These are phyloP conservation scores for Saturnispora sanitii DNA, from an alignment of 805 yeast genomes.

Conservation along the genomic window DNA sequence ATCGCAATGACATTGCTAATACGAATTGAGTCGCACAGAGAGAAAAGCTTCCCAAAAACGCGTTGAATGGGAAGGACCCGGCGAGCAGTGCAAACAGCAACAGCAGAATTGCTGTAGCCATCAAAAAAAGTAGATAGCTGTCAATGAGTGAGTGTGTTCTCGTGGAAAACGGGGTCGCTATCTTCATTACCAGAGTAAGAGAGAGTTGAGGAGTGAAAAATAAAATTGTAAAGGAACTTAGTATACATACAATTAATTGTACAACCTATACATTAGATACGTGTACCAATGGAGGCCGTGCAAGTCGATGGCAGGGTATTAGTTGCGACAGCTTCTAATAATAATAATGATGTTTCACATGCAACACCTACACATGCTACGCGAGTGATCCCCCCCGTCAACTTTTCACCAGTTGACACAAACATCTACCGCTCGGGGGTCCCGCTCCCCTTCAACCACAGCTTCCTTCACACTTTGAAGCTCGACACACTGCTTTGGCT, in stretches of 20 bases:
- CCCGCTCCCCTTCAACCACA: slow-evolving; percentile 88
- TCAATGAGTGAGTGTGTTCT: slow-evolving; percentile 60
- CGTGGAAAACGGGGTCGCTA: slow-evolving; percentile 13
- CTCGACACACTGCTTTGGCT: slow-evolving; percentile 84
- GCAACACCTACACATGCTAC: slow-evolving; percentile 41
- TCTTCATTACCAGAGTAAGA: slow-evolving; percentile 21
- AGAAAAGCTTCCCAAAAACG: slow-evolving; percentile 87
- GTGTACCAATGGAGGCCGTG: neutral
- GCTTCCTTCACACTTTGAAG: slow-evolving; percentile 65
- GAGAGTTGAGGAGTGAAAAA: neutral
- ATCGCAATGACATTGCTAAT: slow-evolving; percentile 68
- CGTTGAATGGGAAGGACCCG: slow-evolving; percentile 94
- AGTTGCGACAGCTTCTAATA: neutral
- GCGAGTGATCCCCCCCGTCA: slow-evolving; percentile 84
- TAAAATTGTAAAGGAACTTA: neutral
- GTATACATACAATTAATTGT: neutral
- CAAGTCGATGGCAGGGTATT: slow-evolving; percentile 3
- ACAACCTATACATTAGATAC: neutral
- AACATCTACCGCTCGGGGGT: slow-evolving; percentile 86
- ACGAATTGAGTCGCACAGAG: slow-evolving; percentile 95
- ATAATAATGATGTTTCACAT: neutral
- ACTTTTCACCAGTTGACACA: slow-evolving; percentile 90
- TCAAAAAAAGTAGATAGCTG: slow-evolving; percentile 62
- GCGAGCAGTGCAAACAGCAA: slow-evolving; percentile 65
- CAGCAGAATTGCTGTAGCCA: slow-evolving; percentile 66